Percentiles rank a stretch among this genome's conserved stretches.
Evolutionary conservation across 192 early-diverging fungal species (phyloP).

Genomic region (Physocladia obscura): DNA sequence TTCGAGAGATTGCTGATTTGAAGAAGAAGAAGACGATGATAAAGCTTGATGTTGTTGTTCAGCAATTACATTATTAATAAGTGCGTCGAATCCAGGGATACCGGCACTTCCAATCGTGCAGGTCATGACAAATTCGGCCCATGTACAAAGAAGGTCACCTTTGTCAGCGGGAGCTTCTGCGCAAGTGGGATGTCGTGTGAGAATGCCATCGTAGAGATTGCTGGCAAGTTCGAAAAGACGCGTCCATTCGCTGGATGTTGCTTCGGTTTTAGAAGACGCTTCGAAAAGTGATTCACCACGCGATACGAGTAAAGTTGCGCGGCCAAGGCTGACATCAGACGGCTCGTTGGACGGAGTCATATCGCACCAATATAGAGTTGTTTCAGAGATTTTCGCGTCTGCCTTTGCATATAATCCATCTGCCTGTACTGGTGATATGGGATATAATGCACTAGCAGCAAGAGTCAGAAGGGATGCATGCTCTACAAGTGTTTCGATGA

Average conservation of each 20-base stretch:
- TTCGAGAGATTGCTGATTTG: neutral
- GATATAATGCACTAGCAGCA: constrained; percentile 16
- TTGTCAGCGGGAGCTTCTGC: constrained; percentile 45
- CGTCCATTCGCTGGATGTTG: neutral
- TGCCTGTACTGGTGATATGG: constrained; percentile 12
- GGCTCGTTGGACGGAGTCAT: constrained; percentile 7
- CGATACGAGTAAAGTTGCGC: constrained; percentile 30
- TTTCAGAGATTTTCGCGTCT: constrained; percentile 17
- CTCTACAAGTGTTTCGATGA: constrained; percentile 45
- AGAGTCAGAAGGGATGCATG: constrained; percentile 36
- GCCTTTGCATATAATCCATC: constrained; percentile 22
- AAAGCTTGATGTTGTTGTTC: constrained; percentile 11
- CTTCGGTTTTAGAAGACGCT: constrained; percentile 16
- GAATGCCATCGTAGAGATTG: constrained; percentile 18
- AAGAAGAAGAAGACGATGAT: constrained; percentile 16
- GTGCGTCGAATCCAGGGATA: constrained; percentile 7
- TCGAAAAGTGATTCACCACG: constrained; percentile 30
- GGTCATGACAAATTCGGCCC: constrained; percentile 32
- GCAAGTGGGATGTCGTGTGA: constrained; percentile 19
- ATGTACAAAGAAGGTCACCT: constrained; percentile 38
- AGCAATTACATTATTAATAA: neutral
- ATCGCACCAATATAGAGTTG: neutral
- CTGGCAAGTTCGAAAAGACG: constrained; percentile 26
- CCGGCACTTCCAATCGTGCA: constrained; percentile 14
- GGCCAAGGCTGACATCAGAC: constrained; percentile 18